Evolutionary conservation across 495 filamentous ascomycete genomes (phyloP).

Genomic region (Tuber umbilicatum): DNA sequence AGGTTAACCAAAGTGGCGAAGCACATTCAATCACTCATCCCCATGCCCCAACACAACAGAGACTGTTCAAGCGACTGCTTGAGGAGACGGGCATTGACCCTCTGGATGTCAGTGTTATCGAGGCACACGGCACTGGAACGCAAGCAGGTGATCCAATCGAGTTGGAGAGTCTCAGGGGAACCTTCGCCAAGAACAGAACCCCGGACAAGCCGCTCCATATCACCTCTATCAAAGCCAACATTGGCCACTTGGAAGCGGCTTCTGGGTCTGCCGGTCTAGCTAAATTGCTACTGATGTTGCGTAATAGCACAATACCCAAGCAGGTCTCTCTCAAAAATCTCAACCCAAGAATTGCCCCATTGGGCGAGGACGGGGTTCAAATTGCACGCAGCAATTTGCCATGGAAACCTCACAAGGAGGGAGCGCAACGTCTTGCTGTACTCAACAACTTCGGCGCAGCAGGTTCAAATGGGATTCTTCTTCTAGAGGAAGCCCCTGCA

Average conservation of each 20-base stretch:
- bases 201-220: constrained; percentile 67
- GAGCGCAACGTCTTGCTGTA: constrained; percentile 50
- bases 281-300: constrained; percentile 83
- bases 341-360: constrained; percentile 28
- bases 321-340: constrained; percentile 30
- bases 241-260: constrained; percentile 84
- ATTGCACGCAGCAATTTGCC: constrained; percentile 28
- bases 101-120: constrained; percentile 69
- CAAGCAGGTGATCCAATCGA: constrained; percentile 75
- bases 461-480: constrained; percentile 58
- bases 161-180: constrained; percentile 68
- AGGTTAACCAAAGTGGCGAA: constrained; percentile 71
- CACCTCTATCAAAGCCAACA: constrained; percentile 79
- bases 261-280: constrained; percentile 76
- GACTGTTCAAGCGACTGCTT: constrained; percentile 62
- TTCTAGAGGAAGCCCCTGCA: constrained; percentile 54
- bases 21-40: constrained; percentile 77
- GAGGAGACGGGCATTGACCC: constrained; percentile 65
- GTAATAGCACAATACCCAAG: constrained; percentile 70
- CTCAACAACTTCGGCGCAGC: constrained; percentile 67
- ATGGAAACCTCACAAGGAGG: constrained; percentile 16
- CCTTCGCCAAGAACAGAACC: constrained; percentile 67
- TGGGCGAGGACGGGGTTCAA: constrained; percentile 26
- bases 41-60: constrained; percentile 64
- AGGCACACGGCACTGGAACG: constrained; percentile 87